Conservation (phyloP, 306 rosid genomes). For the Gynostemma pentaphyllum region DNA sequence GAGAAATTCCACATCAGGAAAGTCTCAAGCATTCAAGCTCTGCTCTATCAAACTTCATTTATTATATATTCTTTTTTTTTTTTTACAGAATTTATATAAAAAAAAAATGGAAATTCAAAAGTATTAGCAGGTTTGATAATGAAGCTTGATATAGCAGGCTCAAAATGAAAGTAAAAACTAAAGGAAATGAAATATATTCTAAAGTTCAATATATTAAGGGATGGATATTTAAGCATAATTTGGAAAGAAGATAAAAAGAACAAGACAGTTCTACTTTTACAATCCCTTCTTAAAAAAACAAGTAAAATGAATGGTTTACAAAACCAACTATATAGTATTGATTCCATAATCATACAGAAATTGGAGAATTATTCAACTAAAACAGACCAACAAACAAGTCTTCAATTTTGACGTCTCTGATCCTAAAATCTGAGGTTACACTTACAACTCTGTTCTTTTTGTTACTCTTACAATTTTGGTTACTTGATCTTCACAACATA, state of each 20-base stretch:
- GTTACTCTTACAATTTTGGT: constrained; percentile 3
- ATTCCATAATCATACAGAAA: constrained; percentile 1
- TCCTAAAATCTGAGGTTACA: constrained; percentile 1
- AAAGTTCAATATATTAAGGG: not conserved
- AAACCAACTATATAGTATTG: not conserved
- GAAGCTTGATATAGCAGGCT: no score
- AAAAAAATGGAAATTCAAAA: no score
- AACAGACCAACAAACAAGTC: not conserved
- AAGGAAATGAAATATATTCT: not conserved
- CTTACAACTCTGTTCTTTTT: constrained; percentile 7
- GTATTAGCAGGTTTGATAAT: no score
- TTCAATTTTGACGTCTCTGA: not conserved
- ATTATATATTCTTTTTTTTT: no score
- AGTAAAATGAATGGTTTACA: not conserved
- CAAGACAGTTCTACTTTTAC: not conserved
- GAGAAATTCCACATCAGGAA: no score
- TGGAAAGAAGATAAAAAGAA: not conserved
- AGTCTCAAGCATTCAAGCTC: no score
- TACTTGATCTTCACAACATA: constrained; percentile 1
- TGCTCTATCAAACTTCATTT: no score
- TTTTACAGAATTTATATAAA: no score
- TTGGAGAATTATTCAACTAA: constrained; percentile 7
- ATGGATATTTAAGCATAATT: not conserved
- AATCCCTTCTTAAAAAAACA: not conserved
- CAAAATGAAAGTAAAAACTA: not conserved